Conservation (phyloP, 108 stramenopile genomes). For the Bacterosira constricta region DNA sequence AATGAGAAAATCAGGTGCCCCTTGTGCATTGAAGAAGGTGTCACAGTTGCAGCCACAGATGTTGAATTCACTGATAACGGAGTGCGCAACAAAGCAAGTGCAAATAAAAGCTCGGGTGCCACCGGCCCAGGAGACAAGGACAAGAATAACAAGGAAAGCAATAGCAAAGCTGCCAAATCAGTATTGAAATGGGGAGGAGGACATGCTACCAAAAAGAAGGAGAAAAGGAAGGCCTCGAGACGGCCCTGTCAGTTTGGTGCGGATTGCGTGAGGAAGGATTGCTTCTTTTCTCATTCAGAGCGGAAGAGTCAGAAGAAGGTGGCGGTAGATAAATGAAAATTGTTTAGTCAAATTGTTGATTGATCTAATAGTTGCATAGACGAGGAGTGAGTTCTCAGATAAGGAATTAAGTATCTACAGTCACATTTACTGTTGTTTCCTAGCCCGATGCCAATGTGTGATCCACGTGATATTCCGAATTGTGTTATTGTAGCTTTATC, state of each 20-base stretch:
- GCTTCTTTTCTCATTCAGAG: constrained; percentile 84
- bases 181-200: constrained; percentile 95
- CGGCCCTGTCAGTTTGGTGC: constrained; percentile 74
- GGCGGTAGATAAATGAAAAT: not conserved
- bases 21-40: constrained; percentile 78
- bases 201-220: constrained; percentile 80
- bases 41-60: constrained; percentile 79
- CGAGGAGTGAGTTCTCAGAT: not conserved
- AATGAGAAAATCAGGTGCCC: constrained; percentile 68
- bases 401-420: no score
- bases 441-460: no score
- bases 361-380: not conserved
- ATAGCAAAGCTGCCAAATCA: constrained; percentile 70
- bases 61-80: constrained; percentile 90
- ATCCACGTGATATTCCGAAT: no score
- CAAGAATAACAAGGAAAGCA: not conserved
- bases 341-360: not conserved
- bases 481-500: no score
- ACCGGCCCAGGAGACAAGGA: not conserved
- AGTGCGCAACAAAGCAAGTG: constrained; percentile 46
- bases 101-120: constrained; percentile 1
- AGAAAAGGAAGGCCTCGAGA: constrained; percentile 53
- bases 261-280: constrained; percentile 79
- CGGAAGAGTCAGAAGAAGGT: not conserved
- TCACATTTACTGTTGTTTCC: no score